Percentiles rank a stretch among this genome's conserved stretches.
Evolutionary conservation across 2,329 filamentous ascomycete genomes (phyloP).

Genomic region (Penicillium nordicum): DNA sequence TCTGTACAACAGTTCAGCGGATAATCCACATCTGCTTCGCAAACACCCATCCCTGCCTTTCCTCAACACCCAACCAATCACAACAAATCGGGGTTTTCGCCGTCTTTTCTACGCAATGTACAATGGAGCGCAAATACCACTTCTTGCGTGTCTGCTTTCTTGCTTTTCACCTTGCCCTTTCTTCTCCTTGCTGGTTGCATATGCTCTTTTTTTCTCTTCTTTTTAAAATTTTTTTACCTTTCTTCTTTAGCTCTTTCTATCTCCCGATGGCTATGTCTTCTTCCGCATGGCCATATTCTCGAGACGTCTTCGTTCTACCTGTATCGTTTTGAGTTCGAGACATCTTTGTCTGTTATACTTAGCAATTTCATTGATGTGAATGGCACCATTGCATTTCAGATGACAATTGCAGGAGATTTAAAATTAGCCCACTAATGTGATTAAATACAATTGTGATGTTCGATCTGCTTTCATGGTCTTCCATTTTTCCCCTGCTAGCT

Average conservation of each 20-base stretch:
- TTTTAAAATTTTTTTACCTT: slow-evolving; percentile 11
- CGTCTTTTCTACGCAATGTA: slow-evolving; percentile 31
- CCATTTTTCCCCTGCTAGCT: too few species aligned
- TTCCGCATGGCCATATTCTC: slow-evolving; percentile 13
- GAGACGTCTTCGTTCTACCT: slow-evolving; percentile 9
- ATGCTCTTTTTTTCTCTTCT: not conserved
- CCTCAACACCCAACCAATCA: slow-evolving; percentile 4
- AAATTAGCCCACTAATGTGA: not conserved
- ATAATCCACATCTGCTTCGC: not conserved
- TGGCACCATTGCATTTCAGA: slow-evolving; percentile 4
- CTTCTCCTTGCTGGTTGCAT: slow-evolving; percentile 12
- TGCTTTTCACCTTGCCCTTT: slow-evolving; percentile 12
- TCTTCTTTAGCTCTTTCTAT: slow-evolving; percentile 11
- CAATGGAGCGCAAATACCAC: slow-evolving; percentile 44
- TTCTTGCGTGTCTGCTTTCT: slow-evolving; percentile 25
- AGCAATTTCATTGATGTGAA: slow-evolving; percentile 20
- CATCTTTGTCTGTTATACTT: slow-evolving; percentile 15
- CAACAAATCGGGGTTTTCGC: slow-evolving; percentile 5
- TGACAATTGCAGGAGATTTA: not conserved
- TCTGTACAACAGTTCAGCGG: not conserved
- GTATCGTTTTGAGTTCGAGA: slow-evolving; percentile 15
- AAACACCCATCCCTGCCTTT: not conserved
- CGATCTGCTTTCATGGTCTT: not conserved
- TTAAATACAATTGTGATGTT: not conserved
- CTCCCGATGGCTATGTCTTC: slow-evolving; percentile 12